Evolutionary conservation across 176 grass and related monocot species (phyloP), one percentile per base, ranked within the genome.

Genomic region (Cenchrus purpureus): DNA sequence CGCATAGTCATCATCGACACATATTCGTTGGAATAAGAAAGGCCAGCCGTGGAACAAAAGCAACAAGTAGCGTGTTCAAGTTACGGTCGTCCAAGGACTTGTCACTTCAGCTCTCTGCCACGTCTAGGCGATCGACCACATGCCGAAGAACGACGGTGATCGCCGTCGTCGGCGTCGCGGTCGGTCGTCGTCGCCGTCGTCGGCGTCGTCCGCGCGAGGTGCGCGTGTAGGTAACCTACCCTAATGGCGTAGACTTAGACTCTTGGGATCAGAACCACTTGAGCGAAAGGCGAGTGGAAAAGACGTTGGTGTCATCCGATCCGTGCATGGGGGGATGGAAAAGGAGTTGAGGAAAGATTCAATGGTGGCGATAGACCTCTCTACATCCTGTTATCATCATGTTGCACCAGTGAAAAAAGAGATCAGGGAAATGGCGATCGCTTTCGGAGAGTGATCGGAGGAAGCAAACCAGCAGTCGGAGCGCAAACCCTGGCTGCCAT

Each of bases 191-290:
- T 29, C 74, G 49, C 7, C 61, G 42, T 66, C 87, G 64, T 63
- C 81, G 49, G 2, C 49, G 10, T 57, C 79, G 57, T 45, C 84
- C 79, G 73, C 78, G 66, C 57, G 64, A 82, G 74, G 65, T 48
- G 80, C 86, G 66, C 17, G 73, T 50, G 56, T 88, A 78, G 85
- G 82, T 76, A 75, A 91, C 89, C 89, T 88, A 88, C 89, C 89
- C 89, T 84, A 85, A 77, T 63, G 32, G 9, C 32, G 4, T 91
- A 91, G 89, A 55, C 80, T 76, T 75, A 80, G 89, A 84, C 81
- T 89, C 83, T 82, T 28, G 88, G 45, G 83, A 82, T 71, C 84
- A 55, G 73, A 73, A 52, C 78, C 84, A 86, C 68, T 80, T 14
- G 67, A 73, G n/a, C 15, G 75, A 17, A 56, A 86, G 32, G 48